Base-by-base conservation (phyloP, 805 yeast genomes). In the Candida peoriensis region DNA sequence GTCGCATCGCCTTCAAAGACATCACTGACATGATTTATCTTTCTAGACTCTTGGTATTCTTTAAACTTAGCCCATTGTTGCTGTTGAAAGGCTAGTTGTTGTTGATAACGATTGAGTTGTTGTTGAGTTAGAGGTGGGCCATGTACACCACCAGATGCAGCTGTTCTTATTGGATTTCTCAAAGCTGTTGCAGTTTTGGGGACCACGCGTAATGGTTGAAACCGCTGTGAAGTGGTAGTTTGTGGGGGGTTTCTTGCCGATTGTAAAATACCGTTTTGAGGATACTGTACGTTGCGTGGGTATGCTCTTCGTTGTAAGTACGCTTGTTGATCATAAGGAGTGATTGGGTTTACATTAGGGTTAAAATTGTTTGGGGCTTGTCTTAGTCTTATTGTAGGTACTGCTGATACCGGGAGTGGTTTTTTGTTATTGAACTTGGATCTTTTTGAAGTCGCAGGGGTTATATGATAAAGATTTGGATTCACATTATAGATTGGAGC, bases 1-100 rank as follows among this genome's bases (percentile, higher is more conserved):
- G 67, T 54, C 27, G 59, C 58, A 39, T 69, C 73, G 3, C 70
- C 71, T 35, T 61, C 63, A 43, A 68, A 73, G 3, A 73, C 74
- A 46, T 73, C 78, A 5, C 72, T 63, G 2, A 70, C 75, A 29
- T 63, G 59, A 26, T 35, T 44, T 8, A 37, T 46, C 20, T 41
- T 43, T 31, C 38, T 41, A 3, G 48, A 41, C n/a, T 47, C 47
- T 21, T 45, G 47, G 16, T 47, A 52, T 19, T 44, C 43, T 23
- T 46, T 47, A 29, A 52, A 50, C 28, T 49, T 52, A 12, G 49
- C 44, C 53, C 54, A 46, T 23, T 49, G 53, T 13, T 46, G 49
- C 20, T 52, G 54, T 18, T 52, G 54, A 27, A 39, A 45, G 5
- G 48, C 47, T 15, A 46, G 12, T 22, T 50, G 55, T 25, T 50